Evolutionary conservation across 345 rosid species (phyloP), one percentile per base, ranked within the genome.

Genomic region (Linum tenue): DNA sequence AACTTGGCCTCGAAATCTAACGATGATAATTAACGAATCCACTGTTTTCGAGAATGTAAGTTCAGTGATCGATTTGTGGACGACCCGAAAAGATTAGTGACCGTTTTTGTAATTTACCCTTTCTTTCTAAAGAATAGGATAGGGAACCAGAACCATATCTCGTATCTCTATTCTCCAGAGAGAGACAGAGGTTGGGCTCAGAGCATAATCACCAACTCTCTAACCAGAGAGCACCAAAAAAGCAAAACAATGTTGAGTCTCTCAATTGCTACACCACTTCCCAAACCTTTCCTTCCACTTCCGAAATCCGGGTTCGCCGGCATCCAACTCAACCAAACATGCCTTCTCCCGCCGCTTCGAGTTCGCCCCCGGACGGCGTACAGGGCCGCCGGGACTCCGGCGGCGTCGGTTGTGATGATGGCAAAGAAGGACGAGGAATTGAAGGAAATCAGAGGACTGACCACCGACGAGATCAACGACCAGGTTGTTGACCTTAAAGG

Each of bases 401-500:
- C 64, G 5, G 51, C 76, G 3, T 67, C 80, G 2, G 86, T 76
- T 64, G 86, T 88, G 56, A 78, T 67, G 89, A 92, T 92, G 99
- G 88, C 96, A 1, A 88, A 90, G 81, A 82, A 83, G 73, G 89
- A 77, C 39, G 90, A 86, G 69, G 92, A 90, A 67, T 0, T 90
- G 82, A 86, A 85, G 74, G 92, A 85, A 64, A 92, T 90, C 31
- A 82, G 92, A 67, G 73, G 77, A 56, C 83, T 80, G 72, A 80
- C 88, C 41, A 84, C 89, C 12, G 92, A 88, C 55, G 79, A 90
- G 69, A 85, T 92, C 66, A 84, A 87, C 67, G 92, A 92, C 63
- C 90, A 92, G 74, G 92, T 90, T 7, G 70, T 90, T 37, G 96
- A 90, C 50, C 79, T 92, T 62, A 92, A 92, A 70, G 97, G 97